Evolutionary conservation across 768 basidiomycete genomes (phyloP).

Genomic region (Kwoniella heveanensis): DNA sequence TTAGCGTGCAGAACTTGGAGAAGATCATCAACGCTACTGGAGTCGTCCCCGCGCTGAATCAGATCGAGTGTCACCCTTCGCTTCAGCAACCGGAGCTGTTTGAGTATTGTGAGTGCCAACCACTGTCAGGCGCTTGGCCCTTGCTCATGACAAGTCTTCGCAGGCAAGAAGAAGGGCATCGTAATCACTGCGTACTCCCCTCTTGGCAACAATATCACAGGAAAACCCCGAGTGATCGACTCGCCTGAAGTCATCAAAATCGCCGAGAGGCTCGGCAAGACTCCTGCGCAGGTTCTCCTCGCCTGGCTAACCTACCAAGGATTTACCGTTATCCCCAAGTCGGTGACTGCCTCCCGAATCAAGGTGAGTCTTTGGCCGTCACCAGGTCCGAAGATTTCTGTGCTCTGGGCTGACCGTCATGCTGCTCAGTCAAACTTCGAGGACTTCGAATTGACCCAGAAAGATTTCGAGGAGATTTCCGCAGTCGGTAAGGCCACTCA

Average conservation of each 20-base stretch:
- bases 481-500: constrained; percentile 61
- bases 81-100: constrained; percentile 31
- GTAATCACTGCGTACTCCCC: constrained; percentile 46
- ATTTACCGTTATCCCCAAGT: constrained; percentile 82
- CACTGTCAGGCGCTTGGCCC: too few relatives aligned
- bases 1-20: constrained; percentile 51
- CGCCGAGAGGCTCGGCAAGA: constrained; percentile 66
- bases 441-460: constrained; percentile 67
- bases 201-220: constrained; percentile 42
- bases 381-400: too few relatives aligned
- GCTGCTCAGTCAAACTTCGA: constrained; percentile 67
- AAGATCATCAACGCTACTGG: constrained; percentile 71
- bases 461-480: constrained; percentile 67
- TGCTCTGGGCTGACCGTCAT: too few relatives aligned
- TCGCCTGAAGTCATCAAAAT: constrained; percentile 65
- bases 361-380: constrained; percentile 55
- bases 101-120: constrained; percentile 20
- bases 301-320: constrained; percentile 77
- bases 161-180: constrained; percentile 42
- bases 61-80: constrained; percentile 77
- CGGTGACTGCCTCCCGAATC: constrained; percentile 62
- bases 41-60: constrained; percentile 74
- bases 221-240: constrained; percentile 69
- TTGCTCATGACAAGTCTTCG: neutral
- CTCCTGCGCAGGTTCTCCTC: constrained; percentile 76